These are phyloP conservation scores for Solanum pinnatisectum DNA, from an alignment of 257 asterid genomes.

Conservation along the genomic window DNA sequence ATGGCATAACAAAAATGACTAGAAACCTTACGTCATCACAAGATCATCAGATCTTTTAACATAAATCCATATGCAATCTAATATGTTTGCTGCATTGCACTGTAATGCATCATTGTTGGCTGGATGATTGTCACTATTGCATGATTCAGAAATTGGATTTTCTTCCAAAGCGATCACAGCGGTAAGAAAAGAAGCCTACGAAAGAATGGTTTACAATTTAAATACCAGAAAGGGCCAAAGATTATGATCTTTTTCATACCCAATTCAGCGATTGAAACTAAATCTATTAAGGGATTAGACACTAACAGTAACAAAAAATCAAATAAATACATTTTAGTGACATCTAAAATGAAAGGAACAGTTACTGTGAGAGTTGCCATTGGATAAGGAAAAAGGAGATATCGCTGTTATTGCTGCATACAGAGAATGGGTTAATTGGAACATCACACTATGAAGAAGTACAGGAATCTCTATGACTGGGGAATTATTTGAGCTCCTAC, in stretches of 20 bases:
- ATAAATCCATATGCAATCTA: constrained; percentile 40
- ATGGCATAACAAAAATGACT: background rate
- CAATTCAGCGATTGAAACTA: background rate
- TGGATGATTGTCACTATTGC: constrained; percentile 21
- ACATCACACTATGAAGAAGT: background rate
- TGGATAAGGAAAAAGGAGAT: background rate
- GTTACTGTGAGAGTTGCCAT: background rate
- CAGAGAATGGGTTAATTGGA: background rate
- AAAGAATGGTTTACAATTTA: background rate
- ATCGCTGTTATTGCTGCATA: background rate
- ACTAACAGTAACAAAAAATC: background rate
- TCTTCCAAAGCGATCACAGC: constrained; percentile 40
- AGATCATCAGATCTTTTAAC: constrained; percentile 50
- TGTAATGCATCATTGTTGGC: constrained; percentile 21
- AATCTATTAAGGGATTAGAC: background rate
- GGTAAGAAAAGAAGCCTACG: constrained; percentile 81
- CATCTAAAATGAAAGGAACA: background rate
- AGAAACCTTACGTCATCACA: constrained; percentile 40
- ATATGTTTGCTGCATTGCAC: constrained; percentile 31
- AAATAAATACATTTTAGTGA: background rate
- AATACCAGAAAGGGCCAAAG: background rate
- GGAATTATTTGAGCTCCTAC: background rate
- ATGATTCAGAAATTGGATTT: constrained; percentile 17
- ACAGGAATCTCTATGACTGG: background rate
- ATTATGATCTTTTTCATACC: background rate